Evolutionary conservation across 352 stramenopile species (phyloP), one percentile per base, ranked within the genome.

Genomic region (Globisporangium splendens): DNA sequence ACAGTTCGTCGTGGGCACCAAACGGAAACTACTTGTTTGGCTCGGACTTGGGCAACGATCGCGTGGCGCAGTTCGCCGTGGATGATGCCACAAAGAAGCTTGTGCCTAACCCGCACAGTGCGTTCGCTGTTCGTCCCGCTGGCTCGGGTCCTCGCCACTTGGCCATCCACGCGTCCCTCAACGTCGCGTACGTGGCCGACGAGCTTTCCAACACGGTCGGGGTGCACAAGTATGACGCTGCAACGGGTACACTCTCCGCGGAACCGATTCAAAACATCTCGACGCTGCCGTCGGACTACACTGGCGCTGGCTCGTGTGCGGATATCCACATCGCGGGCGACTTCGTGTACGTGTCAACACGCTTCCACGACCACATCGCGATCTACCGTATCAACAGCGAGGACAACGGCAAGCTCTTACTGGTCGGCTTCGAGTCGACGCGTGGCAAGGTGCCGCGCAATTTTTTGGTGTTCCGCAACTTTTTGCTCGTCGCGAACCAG

Each of bases 111-210:
- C 20, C 68, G 13, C 38, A 72, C 2, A 59, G 65, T 39, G 62
- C 66, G 41, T 83, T 86, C 55, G 64, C 81, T 22, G 59, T 62
- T 22, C 61, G 77, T 28, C 70, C 76, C 1, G 46, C 75, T 1
- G 85, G 75, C 39, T 78, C 70, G 13, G 85, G 85, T 0, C 85
- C 85, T 1, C 81, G 83, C 20, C 85, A 95, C 69, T 69, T 95
- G 15, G 81, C 75, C n/a, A 63, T 95, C 15, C 83, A 86, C 22
- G 39, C 69, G 22, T 65, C 68, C 20, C 60, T 78, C 12, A 56
- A 72, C 7, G 64, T 89, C 8, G 81, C 62, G 28, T 95, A 92
- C 64, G 77, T 95, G n/a, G 61, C 88, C 22, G 69, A 78, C 46
- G 85, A 95, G 55, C 69, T 95, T 17, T 69, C 73, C n/a, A 93